Evolutionary conservation across 2,329 filamentous ascomycete species (phyloP).

Genomic region (Aspergillus chevalieri): DNA sequence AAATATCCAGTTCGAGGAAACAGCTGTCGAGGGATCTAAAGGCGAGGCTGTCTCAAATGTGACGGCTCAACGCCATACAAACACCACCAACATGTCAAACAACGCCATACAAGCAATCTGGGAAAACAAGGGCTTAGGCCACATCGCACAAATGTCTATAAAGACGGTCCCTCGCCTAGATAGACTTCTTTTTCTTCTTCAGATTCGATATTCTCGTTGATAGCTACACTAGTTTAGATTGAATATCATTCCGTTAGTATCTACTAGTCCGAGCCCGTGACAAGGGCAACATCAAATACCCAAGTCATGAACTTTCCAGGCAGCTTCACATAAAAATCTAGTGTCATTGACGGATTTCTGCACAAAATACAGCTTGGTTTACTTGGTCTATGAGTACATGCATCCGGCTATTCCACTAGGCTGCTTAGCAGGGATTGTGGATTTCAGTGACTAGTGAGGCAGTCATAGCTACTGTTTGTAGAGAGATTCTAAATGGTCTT

Average conservation of each 20-base stretch:
- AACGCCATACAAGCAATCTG: no score
- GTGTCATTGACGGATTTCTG: conserved; percentile 2
- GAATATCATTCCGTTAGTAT: not conserved
- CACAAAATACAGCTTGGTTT: not conserved
- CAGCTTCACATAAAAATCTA: conserved; percentile 3
- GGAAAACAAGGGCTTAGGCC: no score
- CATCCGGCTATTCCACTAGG: conserved; percentile 7
- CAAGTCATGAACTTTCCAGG: not conserved
- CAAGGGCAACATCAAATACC: not conserved
- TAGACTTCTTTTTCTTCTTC: not conserved
- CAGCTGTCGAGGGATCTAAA: no score
- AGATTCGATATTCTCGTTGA: not conserved
- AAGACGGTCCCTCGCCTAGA: no score
- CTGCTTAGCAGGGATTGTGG: conserved; percentile 3
- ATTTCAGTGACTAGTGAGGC: conserved; percentile 5
- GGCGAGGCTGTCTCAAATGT: no score
- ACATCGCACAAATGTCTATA: no score
- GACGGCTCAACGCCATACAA: no score
- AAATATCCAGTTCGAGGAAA: no score
- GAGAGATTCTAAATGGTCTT: conserved; percentile 7
- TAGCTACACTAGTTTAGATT: not conserved
- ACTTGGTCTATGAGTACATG: conserved; percentile 8
- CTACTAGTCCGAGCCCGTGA: not conserved
- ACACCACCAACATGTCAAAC: no score
- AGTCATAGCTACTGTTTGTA: conserved; percentile 10